A percentile compares a stretch with the other conserved stretches of the same genome.
Conservation (phyloP, 305 asterid species). For the Fraxinus paxiana region DNA sequence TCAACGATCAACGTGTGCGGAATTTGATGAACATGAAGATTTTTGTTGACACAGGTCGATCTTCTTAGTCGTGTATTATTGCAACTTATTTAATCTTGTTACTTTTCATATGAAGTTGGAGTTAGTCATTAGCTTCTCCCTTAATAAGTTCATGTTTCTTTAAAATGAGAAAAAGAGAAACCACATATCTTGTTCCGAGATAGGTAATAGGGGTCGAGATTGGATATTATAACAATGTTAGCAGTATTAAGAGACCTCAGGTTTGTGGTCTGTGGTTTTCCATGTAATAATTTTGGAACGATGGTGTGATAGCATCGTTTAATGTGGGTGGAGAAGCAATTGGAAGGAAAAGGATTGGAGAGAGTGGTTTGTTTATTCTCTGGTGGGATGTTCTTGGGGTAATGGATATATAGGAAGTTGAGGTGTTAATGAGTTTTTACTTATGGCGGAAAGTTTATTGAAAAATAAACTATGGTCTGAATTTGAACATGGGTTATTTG, state of each 20-base stretch:
- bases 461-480: not conserved
- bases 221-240: not conserved
- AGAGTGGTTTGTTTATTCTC: not conserved
- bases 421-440: not conserved
- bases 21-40: slow-evolving; percentile 95
- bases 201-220: not conserved
- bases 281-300: not conserved
- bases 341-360: not conserved
- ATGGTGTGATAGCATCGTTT: not conserved
- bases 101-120: not conserved
- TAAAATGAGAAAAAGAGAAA: not conserved
- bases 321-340: not conserved
- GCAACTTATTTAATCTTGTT: not conserved
- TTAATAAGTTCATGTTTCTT: not conserved
- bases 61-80: not conserved
- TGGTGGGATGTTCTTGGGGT: not conserved
- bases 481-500: not conserved
- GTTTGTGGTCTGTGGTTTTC: not conserved
- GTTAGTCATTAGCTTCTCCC: not conserved
- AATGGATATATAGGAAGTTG: not conserved
- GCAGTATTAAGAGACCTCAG: not conserved
- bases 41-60: slow-evolving; percentile 89
- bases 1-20: slow-evolving; percentile 86
- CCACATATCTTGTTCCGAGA: not conserved
- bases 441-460: not conserved